A percentile compares a stretch with the other conserved stretches of the same genome.
These are phyloP conservation scores for Sanguinoderma infundibulare DNA, from an alignment of 1,284 basidiomycete species.

Conservation along the genomic window DNA sequence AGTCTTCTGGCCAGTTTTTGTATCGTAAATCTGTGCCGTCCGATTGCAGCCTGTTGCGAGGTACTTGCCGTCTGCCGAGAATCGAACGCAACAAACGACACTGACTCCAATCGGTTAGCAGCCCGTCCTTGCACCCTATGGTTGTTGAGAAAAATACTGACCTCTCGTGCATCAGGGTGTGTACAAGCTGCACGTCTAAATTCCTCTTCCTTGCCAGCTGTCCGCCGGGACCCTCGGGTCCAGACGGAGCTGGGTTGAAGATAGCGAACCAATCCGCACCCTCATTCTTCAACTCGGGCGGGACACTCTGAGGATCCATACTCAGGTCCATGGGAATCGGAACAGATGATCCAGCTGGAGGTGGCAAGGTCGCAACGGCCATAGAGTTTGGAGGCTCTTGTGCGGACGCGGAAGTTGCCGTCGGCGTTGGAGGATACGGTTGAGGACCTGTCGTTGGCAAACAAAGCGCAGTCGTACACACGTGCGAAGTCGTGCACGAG, in stretches of 20 bases:
- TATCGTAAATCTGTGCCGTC: slow-evolving; percentile 90
- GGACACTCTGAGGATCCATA: slow-evolving; percentile 50
- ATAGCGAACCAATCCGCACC: slow-evolving; percentile 95
- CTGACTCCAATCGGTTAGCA: slow-evolving; percentile 40
- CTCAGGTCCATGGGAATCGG: slow-evolving; percentile 29
- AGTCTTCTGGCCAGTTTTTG: slow-evolving; percentile 81
- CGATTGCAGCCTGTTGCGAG: slow-evolving; percentile 93
- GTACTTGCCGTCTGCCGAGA: slow-evolving; percentile 87
- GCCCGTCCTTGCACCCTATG: slow-evolving; percentile 9
- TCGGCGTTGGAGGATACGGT: slow-evolving; percentile 24
- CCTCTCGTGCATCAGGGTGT: slow-evolving; percentile 94
- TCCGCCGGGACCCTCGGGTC: slow-evolving; percentile 20
- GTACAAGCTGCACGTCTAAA: slow-evolving; percentile 88
- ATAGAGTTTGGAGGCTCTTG: slow-evolving; percentile 5
- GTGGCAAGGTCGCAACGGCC: slow-evolving; percentile 18
- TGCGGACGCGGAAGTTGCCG: slow-evolving; percentile 7
- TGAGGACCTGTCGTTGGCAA: slow-evolving; percentile 12
- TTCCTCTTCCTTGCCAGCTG: slow-evolving; percentile 58
- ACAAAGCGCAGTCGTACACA: not conserved
- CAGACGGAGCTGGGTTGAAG: slow-evolving; percentile 80
- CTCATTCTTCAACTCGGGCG: slow-evolving; percentile 72
- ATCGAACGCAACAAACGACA: slow-evolving; percentile 92
- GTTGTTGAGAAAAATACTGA: too few species aligned
- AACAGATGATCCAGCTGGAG: slow-evolving; percentile 18
- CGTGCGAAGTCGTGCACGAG: not conserved